These are phyloP conservation scores for Cladophialophora carrionii DNA, from an alignment of 2,329 filamentous ascomycete species.

Conservation along the genomic window DNA sequence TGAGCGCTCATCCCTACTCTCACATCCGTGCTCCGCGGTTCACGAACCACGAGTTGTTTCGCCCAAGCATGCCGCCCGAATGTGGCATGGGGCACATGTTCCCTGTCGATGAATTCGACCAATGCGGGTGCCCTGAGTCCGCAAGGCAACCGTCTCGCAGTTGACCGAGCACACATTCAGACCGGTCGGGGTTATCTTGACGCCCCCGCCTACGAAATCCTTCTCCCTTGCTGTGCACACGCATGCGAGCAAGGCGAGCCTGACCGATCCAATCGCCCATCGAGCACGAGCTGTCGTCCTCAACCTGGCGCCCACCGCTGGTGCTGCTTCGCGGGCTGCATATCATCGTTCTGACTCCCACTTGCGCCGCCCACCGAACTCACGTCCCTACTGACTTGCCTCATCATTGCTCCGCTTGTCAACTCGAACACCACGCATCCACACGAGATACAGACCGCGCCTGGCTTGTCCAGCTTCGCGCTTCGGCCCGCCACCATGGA, in stretches of 20 bases:
- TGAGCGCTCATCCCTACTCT: conserved; percentile 16
- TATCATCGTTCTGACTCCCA: conserved; percentile 16
- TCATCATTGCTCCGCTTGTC: not conserved
- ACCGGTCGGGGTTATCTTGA: conserved; percentile 17
- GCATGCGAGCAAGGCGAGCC: not conserved
- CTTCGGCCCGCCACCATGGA: conserved; percentile 22
- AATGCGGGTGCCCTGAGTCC: conserved; percentile 6
- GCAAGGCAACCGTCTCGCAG: conserved; percentile 27
- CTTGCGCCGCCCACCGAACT: conserved; percentile 23
- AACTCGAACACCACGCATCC: conserved; percentile 20
- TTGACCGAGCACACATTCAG: conserved; percentile 3
- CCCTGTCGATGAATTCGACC: not conserved
- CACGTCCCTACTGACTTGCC: conserved; percentile 8
- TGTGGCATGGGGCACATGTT: not conserved
- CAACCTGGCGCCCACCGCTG: not conserved
- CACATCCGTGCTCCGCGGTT: conserved; percentile 14
- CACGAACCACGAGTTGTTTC: conserved; percentile 8
- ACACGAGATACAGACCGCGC: conserved; percentile 24
- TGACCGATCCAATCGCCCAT: conserved; percentile 6
- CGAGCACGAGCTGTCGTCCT: not conserved
- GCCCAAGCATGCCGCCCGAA: not conserved
- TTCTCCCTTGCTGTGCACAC: conserved; percentile 6
- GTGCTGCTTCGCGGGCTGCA: not conserved
- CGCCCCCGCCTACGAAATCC: conserved; percentile 14
- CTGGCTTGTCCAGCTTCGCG: conserved; percentile 30